Evolutionary conservation across 192 early-diverging fungal species (phyloP), one percentile per base, ranked within the genome.

Genomic region (Physocladia obscura): DNA sequence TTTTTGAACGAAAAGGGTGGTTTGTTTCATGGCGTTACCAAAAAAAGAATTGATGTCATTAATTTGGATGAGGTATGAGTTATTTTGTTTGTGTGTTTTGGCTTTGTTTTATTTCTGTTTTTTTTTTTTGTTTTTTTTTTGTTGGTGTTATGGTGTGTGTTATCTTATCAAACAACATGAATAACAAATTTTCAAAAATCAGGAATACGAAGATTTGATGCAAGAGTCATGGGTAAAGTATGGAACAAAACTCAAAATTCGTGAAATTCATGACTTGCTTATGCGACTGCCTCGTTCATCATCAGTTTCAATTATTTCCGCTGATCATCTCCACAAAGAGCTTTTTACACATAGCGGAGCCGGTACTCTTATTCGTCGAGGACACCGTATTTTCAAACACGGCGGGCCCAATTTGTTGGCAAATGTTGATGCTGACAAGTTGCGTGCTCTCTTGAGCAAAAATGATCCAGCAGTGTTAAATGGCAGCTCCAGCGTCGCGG

Each of bases 1-100:
- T 98, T 93, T 59, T 69, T 99, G 74, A 99, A 97, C 76, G 97
- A 99, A 79, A 97, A 99, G 86, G 94, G 95, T 54, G 95, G 96
- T 1, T 79, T 99, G 32, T 93, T 94, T 69, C 88, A 97, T 75
- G 95, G 95, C 48, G 91, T 87, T 8, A 99, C 94, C 59, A 91
- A 91, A 49, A 92, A 96, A 84, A 93, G 93, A 74, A 95, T 99
- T 69, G 95, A 97, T 78, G 89, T 92, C 4, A 96, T 99, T 76
- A 97, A 98, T 71, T 74, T 98, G 57, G 95, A 99, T 81, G 97
- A 99, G 86, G 91, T 92, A n/a, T n/a, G n/a, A n/a, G n/a, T n/a
- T 77, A 73, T 49, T 54, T 38, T 0, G 5, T 1, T 31, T 19
- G 34, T 52, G 36, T n/a, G 26, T 34, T 37, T 58, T 76, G 24